Conservation (phyloP, 306 rosid species). For the Lotus japonicus region DNA sequence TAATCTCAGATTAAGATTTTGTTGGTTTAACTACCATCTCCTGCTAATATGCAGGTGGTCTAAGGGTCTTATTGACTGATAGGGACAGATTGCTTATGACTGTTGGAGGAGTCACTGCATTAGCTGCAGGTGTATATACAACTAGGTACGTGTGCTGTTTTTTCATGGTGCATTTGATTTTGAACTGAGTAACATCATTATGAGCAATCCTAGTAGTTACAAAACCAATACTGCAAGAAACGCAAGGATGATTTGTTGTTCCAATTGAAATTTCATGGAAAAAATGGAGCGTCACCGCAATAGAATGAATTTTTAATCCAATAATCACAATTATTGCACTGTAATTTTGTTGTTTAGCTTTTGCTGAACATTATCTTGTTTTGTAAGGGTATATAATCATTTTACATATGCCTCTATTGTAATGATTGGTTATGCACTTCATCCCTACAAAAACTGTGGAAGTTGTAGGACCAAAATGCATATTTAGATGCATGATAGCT, state of each 20-base stretch:
- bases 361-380: not conserved
- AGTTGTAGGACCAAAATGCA: not conserved
- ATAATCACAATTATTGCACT: too few relatives aligned
- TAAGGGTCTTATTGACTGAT: slow-evolving; percentile 76
- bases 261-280: too few relatives aligned
- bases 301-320: too few relatives aligned
- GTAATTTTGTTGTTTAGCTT: not conserved
- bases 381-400: not conserved
- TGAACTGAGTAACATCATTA: not conserved
- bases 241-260: too few relatives aligned
- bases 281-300: too few relatives aligned
- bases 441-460: not conserved
- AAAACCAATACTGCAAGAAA: too few relatives aligned
- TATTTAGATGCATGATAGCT: not conserved
- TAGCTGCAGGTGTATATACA: slow-evolving; percentile 96
- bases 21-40: slow-evolving; percentile 8
- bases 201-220: too few relatives aligned
- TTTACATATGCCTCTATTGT: not conserved
- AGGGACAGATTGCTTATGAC: slow-evolving; percentile 86
- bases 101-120: slow-evolving; percentile 96
- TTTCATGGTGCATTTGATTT: slow-evolving; percentile 12
- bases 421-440: not conserved
- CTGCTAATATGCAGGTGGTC: slow-evolving; percentile 63
- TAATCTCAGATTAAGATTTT: slow-evolving; percentile 1
- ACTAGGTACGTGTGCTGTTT: slow-evolving; percentile 59